Percentiles rank a stretch among this genome's conserved stretches.
These are phyloP conservation scores for Cytospora paraplurivora DNA, from an alignment of 2,329 filamentous ascomycete species.

Conservation along the genomic window DNA sequence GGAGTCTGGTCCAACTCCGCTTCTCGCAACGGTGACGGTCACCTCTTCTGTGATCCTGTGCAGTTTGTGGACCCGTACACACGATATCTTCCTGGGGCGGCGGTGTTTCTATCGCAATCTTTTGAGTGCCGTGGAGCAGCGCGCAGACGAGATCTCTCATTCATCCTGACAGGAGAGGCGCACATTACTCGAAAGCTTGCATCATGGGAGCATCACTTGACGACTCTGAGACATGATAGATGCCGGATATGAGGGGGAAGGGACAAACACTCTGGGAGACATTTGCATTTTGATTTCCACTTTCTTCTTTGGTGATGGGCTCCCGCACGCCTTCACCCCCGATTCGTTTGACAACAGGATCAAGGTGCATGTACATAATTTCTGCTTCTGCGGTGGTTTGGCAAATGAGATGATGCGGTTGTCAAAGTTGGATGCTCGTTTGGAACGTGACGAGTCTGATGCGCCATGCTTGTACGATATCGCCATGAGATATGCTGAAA, in stretches of 20 bases:
- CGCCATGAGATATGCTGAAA: background rate
- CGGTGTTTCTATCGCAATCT: no score
- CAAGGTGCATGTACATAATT: conserved; percentile 17
- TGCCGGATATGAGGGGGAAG: conserved; percentile 12
- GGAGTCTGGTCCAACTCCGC: no score
- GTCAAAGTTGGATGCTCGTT: background rate
- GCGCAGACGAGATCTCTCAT: conserved; percentile 15
- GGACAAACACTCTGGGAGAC: conserved; percentile 6
- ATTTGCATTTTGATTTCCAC: conserved; percentile 11
- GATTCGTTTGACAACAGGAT: conserved; percentile 6
- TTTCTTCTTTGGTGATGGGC: conserved; percentile 14
- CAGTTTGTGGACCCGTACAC: background rate
- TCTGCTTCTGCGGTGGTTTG: conserved; percentile 10
- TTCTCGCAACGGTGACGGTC: background rate
- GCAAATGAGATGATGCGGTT: background rate
- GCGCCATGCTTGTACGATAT: background rate
- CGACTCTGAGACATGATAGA: conserved; percentile 17
- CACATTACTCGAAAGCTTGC: background rate
- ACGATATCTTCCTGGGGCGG: background rate
- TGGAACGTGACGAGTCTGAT: background rate
- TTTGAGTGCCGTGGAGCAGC: background rate
- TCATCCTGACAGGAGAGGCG: conserved; percentile 3
- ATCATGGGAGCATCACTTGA: conserved; percentile 16
- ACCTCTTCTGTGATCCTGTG: background rate
- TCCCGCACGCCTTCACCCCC: background rate